A percentile compares a stretch with the other conserved stretches of the same genome.
phyloP scores from a whole-genome alignment of 371 early-diverging fungal species.

The Apophysomyces ossiformis region DNA sequence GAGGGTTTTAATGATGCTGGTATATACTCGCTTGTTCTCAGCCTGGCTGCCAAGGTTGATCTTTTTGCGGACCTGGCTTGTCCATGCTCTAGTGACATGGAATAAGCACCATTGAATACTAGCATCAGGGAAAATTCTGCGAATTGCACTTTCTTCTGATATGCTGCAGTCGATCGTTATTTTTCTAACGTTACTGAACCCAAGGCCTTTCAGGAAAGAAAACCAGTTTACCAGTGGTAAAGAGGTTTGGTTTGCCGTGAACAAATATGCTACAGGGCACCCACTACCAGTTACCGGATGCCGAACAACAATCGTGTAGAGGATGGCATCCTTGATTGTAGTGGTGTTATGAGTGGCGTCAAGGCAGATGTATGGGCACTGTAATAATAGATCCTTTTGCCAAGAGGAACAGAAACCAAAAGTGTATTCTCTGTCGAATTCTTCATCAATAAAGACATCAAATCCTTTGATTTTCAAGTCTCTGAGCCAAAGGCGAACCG shows the following conservation, averaged over 20 bases:
- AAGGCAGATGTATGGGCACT: too few species aligned
- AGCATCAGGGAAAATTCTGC: not conserved
- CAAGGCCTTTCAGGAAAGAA: not conserved
- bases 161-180: not conserved
- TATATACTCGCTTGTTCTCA: not conserved
- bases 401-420: too few species aligned
- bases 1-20: too few species aligned
- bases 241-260: slow-evolving; percentile 11
- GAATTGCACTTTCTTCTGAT: not conserved
- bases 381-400: too few species aligned
- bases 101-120: slow-evolving; percentile 5
- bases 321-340: not conserved
- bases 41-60: not conserved
- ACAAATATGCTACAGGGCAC: slow-evolving; percentile 10
- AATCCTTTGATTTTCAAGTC: too few species aligned
- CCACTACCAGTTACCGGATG: not conserved
- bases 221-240: slow-evolving; percentile 9
- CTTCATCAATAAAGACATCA: too few species aligned
- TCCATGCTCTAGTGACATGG: slow-evolving; percentile 13
- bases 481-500: too few species aligned
- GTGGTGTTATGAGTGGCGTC: too few species aligned
- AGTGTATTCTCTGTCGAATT: too few species aligned
- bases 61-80: not conserved
- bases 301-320: slow-evolving; percentile 9
- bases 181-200: not conserved